Evolutionary conservation across 345 rosid genomes (phyloP), one percentile per base, ranked within the genome.

Genomic region (Syzygium aqueum): DNA sequence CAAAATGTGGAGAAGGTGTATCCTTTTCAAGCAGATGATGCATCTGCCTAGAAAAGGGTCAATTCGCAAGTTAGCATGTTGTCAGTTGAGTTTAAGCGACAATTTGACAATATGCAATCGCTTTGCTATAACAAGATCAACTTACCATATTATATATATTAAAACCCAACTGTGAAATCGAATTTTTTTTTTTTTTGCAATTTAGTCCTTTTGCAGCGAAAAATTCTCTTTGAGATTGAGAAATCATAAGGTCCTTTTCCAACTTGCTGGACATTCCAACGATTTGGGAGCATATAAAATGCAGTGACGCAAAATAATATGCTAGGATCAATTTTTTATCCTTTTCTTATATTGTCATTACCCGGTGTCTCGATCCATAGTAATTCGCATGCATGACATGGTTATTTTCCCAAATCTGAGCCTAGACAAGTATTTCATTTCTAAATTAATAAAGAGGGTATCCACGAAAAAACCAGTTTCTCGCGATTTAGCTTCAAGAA

Each of bases 381-480:
- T 73, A 37, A 33, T 33, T 33, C 49, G 37, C 27, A 33, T 7
- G 3, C 0, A 19, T 1, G 13, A 1, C 17, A 17, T 67, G 12
- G 1, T 73, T 19, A 73, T 73, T 9, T 37, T 30, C 40, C 3
- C 3, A 0, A 0, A 67, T 2, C 25, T 21, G 21, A 67, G 8
- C 2, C 78, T 17, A 33, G 80, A 33, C 0, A 37, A 37, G 6
- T 19, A 37, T 73, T 73, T 37, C 15, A 37, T 73, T 33, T 73
- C 0, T 4, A 37, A 73, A 73, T 73, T 37, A 19, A 73, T 73
- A 37, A 73, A 73, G 6, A 9, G 1, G 49, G 49, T 5, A 73
- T 33, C 7, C 0, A 30, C 22, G 6, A 3, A 67, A 65, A 65
- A 30, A 30, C 0, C 4, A 30, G 5, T 0, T 0, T 73, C 2